phyloP scores from a whole-genome alignment of 257 asterid genomes.

The Osmanthus fragrans region DNA sequence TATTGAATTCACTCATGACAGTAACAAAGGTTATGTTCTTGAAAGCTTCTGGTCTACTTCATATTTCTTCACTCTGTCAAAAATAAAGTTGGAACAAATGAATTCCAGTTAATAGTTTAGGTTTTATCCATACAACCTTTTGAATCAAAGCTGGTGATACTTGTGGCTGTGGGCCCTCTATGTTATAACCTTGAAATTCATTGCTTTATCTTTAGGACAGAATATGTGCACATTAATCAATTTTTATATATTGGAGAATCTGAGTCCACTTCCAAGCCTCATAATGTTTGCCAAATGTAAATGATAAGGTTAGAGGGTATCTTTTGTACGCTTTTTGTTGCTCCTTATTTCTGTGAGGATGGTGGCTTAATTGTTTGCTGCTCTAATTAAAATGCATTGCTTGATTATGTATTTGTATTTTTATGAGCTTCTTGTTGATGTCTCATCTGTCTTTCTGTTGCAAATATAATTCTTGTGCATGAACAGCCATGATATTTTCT shows the following conservation, averaged over 20 bases:
- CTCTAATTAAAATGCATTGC: neutral
- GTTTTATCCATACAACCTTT: neutral
- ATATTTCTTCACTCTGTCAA: neutral
- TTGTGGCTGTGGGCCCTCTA: neutral
- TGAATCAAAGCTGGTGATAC: neutral
- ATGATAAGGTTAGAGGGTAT: constrained; percentile 5
- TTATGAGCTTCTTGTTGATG: constrained; percentile 17
- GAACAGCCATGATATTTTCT: neutral
- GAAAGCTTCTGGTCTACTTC: neutral
- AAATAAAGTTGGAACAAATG: neutral
- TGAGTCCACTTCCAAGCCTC: neutral
- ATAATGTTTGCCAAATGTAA: neutral
- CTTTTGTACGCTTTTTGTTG: neutral
- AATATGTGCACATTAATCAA: neutral
- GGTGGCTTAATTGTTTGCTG: neutral
- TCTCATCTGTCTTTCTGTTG: neutral
- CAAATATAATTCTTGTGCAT: neutral
- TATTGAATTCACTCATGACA: constrained; percentile 76
- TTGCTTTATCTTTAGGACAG: neutral
- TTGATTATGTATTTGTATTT: neutral
- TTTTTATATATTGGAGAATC: neutral
- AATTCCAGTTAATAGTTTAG: neutral
- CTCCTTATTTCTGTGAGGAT: neutral
- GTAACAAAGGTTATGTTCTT: constrained; percentile 46
- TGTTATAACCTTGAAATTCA: neutral